Evolutionary conservation across 768 basidiomycete species (phyloP), one percentile per base, ranked within the genome.

Genomic region (Podaxis sp.): DNA sequence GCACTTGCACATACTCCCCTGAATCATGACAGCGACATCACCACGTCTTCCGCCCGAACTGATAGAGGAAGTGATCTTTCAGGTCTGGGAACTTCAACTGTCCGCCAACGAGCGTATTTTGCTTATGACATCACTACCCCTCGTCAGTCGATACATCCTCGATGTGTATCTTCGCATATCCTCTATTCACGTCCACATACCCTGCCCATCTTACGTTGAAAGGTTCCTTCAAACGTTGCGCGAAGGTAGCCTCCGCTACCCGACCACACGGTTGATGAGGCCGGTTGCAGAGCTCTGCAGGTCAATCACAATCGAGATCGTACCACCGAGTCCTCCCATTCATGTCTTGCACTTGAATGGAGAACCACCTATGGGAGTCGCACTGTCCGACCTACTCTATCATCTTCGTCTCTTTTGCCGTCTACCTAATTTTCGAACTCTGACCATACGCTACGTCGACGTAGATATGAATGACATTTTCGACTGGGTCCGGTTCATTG

Each of bases 111-210:
- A 76, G 38, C 75, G 78, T 41, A 69, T 70, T 49, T 49, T 63
- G 15, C 66, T 77, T 24, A 76, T 74, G 69, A 69, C 66, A 20
- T 70, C 72, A 4, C 67, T 74, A 20, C 66, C 69, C 54, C 64
- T 68, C 10, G 74, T 79, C 57, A 73, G 67, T 58, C 67, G 64
- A 33, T 65, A 67, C 38, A 73, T 74, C 70, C 71, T 73, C 56
- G 50, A 55, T 37, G 65, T 76, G 33, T 74, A 74, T 56, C 61
- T 69, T 55, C 73, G 66, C 36, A 66, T 76, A 53, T 70, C 73
- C 40, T 65, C 72, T 49, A 66, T 58, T 17, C 70, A 78, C 64
- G 74, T 74, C 13, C 72, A 76, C 66, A 71, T 79, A 44, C 66
- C 73, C 36, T 70, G 64, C 56, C 68, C 71, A 22, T 60, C 71